These are phyloP conservation scores for Lepiota brunneoincarnata DNA, from an alignment of 768 basidiomycete species.

Conservation along the genomic window DNA sequence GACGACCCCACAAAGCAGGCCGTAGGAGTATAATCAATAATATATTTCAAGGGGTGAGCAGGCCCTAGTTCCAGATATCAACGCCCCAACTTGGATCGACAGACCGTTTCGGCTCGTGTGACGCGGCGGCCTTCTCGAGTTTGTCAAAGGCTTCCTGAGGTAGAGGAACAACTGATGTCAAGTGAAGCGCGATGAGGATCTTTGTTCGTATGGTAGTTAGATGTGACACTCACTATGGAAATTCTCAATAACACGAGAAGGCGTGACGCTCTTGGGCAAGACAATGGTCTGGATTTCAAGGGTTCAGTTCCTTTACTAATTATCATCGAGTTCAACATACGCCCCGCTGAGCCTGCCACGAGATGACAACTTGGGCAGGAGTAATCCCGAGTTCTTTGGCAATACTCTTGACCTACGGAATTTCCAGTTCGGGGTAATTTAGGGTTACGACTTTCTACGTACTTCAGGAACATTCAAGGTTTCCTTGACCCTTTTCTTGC, in stretches of 20 bases:
- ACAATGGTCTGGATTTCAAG: conserved; percentile 50
- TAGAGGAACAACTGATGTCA: conserved; percentile 17
- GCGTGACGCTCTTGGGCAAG: conserved; percentile 75
- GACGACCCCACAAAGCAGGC: no score
- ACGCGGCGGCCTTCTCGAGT: conserved; percentile 47
- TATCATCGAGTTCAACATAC: conserved; percentile 33
- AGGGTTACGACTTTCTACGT: not conserved
- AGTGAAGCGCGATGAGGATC: not conserved
- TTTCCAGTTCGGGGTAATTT: not conserved
- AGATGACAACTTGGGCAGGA: conserved; percentile 72
- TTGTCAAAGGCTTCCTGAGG: conserved; percentile 40
- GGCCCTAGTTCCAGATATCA: conserved; percentile 43
- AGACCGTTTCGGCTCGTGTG: conserved; percentile 54
- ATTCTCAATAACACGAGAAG: conserved; percentile 69
- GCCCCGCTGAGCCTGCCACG: conserved; percentile 77
- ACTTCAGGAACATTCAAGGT: conserved; percentile 60
- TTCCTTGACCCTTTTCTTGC: conserved; percentile 53
- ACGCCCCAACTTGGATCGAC: conserved; percentile 68
- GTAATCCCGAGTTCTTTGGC: conserved; percentile 65
- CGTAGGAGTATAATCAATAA: no score
- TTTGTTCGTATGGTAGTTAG: not conserved
- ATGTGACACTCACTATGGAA: conserved; percentile 43
- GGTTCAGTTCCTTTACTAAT: not conserved
- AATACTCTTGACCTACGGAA: conserved; percentile 47
- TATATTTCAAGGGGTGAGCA: no score